Evolutionary conservation across 2,329 filamentous ascomycete genomes (phyloP).

Genomic region (Pseudogymnoascus sp.): DNA sequence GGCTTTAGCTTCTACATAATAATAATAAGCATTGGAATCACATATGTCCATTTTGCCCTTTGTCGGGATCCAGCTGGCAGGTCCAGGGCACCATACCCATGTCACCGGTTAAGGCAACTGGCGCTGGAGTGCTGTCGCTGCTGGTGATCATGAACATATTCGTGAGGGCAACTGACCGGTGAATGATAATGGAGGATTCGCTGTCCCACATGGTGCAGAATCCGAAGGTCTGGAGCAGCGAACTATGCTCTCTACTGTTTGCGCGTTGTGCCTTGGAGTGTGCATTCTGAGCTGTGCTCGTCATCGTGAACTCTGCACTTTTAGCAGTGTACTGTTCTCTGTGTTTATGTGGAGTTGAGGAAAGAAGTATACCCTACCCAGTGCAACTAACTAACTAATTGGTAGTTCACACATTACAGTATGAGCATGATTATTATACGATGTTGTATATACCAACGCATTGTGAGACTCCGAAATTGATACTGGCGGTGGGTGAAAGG

Average conservation of each 20-base stretch:
- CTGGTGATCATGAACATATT: background rate
- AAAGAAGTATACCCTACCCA: background rate
- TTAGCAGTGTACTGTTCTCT: background rate
- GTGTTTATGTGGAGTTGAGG: background rate
- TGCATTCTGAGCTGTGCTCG: background rate
- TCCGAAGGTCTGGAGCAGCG: background rate
- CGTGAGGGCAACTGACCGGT: background rate
- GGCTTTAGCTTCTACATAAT: conserved; percentile 7
- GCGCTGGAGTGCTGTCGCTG: background rate
- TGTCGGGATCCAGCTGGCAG: background rate
- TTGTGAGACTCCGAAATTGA: background rate
- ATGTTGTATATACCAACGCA: background rate
- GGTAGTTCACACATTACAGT: background rate
- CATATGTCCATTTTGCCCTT: background rate
- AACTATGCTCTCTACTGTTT: background rate
- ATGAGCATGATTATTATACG: background rate
- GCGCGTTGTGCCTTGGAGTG: background rate
- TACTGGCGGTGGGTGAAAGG: background rate
- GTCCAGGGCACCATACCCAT: background rate
- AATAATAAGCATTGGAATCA: conserved; percentile 6
- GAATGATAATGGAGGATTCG: background rate
- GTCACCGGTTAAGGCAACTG: conserved; percentile 4
- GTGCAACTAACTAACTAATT: background rate
- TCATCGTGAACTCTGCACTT: background rate
- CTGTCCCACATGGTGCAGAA: background rate